Percentiles rank a stretch among this genome's conserved stretches.
These are phyloP conservation scores for Termitomyces sp. DNA, from an alignment of 768 basidiomycete species.

Conservation along the genomic window DNA sequence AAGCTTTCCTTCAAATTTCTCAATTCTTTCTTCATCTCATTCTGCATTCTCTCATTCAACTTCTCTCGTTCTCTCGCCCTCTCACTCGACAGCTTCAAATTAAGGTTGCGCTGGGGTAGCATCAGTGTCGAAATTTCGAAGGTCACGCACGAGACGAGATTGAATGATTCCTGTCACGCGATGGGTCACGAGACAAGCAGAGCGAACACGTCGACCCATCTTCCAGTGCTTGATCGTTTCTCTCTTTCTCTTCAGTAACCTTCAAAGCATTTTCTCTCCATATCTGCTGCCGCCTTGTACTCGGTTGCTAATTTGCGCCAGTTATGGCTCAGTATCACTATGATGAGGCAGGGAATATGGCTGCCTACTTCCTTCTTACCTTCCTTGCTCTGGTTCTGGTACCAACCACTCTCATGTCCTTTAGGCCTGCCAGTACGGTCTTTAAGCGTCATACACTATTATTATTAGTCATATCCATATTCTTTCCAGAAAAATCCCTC, in stretches of 20 bases:
- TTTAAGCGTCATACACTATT: background rate
- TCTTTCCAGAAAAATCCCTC: slow-evolving; percentile 26
- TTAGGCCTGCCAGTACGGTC: slow-evolving; percentile 42
- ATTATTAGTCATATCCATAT: background rate
- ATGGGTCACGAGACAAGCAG: slow-evolving; percentile 14
- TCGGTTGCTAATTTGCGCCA: background rate
- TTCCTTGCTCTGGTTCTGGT: slow-evolving; percentile 81
- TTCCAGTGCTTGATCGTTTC: background rate
- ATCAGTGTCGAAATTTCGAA: background rate
- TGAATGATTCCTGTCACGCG: slow-evolving; percentile 11
- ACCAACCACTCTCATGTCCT: slow-evolving; percentile 62
- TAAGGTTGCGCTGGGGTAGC: too few relatives aligned
- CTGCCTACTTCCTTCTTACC: slow-evolving; percentile 87
- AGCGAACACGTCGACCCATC: slow-evolving; percentile 19
- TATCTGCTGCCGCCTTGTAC: background rate
- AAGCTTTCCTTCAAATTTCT: too few relatives aligned
- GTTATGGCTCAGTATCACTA: slow-evolving; percentile 77
- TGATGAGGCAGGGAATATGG: slow-evolving; percentile 83
- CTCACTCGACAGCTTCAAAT: too few relatives aligned
- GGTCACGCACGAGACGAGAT: slow-evolving; percentile 10
- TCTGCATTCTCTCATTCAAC: too few relatives aligned
- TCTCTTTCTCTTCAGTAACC: background rate
- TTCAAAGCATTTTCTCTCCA: background rate
- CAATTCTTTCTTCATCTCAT: too few relatives aligned
- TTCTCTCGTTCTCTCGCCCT: too few relatives aligned